Conservation (phyloP, 2,329 filamentous ascomycete species). For the Aspergillus sp. region DNA sequence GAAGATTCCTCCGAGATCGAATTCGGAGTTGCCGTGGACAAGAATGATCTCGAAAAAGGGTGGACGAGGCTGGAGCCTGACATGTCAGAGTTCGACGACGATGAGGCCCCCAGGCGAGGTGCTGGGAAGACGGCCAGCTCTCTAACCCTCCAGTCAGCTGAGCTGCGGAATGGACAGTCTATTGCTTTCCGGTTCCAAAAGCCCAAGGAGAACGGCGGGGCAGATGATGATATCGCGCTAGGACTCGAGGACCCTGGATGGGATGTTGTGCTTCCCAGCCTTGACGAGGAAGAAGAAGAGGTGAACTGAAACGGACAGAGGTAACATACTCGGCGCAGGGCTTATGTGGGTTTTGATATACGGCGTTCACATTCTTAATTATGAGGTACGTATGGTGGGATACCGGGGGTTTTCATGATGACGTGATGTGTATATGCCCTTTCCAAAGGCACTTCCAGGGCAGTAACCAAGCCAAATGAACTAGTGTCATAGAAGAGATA, state of each 20-base stretch:
- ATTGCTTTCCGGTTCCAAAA: slow-evolving; percentile 39
- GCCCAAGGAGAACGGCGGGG: slow-evolving; percentile 8
- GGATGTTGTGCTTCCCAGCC: slow-evolving; percentile 37
- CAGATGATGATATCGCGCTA: slow-evolving; percentile 24
- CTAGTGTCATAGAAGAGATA: too few species aligned
- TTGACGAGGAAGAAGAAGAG: slow-evolving; percentile 37
- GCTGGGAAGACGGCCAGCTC: slow-evolving; percentile 24
- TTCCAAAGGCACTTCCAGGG: neutral
- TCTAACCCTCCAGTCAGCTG: slow-evolving; percentile 27
- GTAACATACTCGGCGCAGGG: neutral
- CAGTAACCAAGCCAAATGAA: too few species aligned
- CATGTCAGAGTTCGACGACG: slow-evolving; percentile 24
- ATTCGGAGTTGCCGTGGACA: slow-evolving; percentile 49
- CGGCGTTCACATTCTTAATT: neutral
- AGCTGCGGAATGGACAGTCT: slow-evolving; percentile 29
- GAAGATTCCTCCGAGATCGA: slow-evolving; percentile 43
- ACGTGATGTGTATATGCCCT: neutral
- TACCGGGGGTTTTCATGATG: neutral
- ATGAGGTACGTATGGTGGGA: neutral
- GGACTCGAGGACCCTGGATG: slow-evolving; percentile 34
- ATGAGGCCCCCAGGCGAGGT: slow-evolving; percentile 25
- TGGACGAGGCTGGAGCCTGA: slow-evolving; percentile 46
- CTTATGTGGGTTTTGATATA: neutral
- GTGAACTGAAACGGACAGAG: slow-evolving; percentile 3
- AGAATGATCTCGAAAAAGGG: slow-evolving; percentile 49